Evolutionary conservation across 1,284 basidiomycete species (phyloP).

Genomic region (Sanghuangporus baumii): DNA sequence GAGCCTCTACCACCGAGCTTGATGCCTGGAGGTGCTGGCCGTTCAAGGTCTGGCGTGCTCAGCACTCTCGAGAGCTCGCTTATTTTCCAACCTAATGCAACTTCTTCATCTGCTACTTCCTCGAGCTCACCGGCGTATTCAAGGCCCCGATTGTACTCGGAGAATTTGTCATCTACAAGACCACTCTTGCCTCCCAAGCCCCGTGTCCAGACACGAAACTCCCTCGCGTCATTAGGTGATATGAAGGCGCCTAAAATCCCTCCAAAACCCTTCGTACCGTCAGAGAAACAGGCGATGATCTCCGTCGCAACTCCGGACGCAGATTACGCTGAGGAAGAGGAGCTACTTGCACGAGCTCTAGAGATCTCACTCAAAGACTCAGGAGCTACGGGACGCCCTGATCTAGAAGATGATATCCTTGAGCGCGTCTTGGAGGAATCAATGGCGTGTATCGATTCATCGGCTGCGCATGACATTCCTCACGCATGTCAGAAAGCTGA

Average conservation of each 20-base stretch:
- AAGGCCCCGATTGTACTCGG: conserved; percentile 2
- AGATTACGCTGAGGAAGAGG: conserved; percentile 21
- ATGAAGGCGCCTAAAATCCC: not conserved
- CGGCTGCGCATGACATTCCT: not conserved
- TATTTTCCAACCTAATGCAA: conserved; percentile 13
- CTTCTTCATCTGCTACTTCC: conserved; percentile 2
- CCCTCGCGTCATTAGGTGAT: not conserved
- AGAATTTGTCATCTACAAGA: conserved; percentile 3
- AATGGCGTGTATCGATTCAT: not conserved
- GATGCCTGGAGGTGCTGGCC: conserved; percentile 14
- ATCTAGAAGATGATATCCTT: conserved; percentile 11
- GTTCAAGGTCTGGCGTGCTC: not conserved
- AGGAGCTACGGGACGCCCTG: conserved; percentile 19
- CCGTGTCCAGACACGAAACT: not conserved
- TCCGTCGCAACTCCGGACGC: conserved; percentile 1
- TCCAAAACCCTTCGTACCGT: not conserved
- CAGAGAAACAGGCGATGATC: conserved; percentile 2
- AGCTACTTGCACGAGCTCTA: conserved; percentile 34
- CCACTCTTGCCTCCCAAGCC: conserved; percentile 15
- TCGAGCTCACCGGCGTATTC: not conserved
- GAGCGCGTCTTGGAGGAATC: conserved; percentile 14
- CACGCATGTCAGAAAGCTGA: not conserved
- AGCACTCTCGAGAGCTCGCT: conserved; percentile 10
- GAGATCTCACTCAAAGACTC: conserved; percentile 51
- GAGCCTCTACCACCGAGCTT: conserved; percentile 13